Conservation (phyloP, 768 basidiomycete genomes). For the Kwoniella shandongensis region DNA sequence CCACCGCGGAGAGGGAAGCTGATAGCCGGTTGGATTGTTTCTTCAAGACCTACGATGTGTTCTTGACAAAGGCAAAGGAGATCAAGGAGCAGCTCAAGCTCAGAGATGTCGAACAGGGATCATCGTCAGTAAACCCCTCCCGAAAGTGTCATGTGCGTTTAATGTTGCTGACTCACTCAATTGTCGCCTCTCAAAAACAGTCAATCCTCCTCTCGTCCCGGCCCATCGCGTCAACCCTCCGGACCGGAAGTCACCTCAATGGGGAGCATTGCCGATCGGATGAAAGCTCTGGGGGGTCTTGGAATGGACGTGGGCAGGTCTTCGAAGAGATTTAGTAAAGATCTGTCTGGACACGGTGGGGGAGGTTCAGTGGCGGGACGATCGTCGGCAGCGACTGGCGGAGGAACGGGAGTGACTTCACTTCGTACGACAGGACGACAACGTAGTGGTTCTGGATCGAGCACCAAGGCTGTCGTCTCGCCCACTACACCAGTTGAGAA, state of each 20-base stretch:
- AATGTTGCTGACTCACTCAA: conserved; percentile 1
- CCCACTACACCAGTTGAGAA: not conserved
- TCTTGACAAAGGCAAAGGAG: conserved; percentile 56
- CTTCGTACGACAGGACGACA: conserved; percentile 37
- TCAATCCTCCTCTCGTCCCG: conserved; percentile 28
- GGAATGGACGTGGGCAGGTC: conserved; percentile 64
- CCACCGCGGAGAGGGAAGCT: not conserved
- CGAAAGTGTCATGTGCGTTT: no score
- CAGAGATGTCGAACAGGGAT: conserved; percentile 53
- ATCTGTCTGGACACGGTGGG: conserved; percentile 55
- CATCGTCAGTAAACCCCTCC: conserved; percentile 10
- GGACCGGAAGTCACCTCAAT: conserved; percentile 59
- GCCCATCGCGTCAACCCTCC: conserved; percentile 29
- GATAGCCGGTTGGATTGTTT: conserved; percentile 3
- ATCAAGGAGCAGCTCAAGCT: conserved; percentile 59
- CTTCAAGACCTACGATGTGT: conserved; percentile 38
- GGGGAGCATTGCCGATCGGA: conserved; percentile 76
- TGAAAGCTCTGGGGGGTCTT: conserved; percentile 70
- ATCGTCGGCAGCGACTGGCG: not conserved
- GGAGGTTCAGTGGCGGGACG: not conserved
- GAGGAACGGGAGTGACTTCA: conserved; percentile 38
- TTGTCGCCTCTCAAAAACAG: not conserved
- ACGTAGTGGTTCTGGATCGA: conserved; percentile 22
- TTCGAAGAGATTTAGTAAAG: conserved; percentile 64
- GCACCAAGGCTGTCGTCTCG: conserved; percentile 2